phyloP scores from a whole-genome alignment of 768 basidiomycete species.

The Cystobasidium ongulense region DNA sequence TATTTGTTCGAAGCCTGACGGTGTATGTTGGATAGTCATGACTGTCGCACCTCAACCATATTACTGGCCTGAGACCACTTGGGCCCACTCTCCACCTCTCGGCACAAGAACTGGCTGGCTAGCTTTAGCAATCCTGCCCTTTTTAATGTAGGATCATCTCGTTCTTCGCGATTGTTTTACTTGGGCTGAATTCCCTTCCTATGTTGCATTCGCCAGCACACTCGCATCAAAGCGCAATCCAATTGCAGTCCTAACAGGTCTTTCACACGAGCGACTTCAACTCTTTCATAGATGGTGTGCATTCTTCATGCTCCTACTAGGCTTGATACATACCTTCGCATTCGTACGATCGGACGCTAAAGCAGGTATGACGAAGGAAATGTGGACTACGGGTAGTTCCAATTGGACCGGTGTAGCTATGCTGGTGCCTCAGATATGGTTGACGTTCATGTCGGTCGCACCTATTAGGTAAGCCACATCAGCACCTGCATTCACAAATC shows the following conservation, averaged over 20 bases:
- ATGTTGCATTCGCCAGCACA: neutral
- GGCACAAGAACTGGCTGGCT: conserved; percentile 19
- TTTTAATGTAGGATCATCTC: conserved; percentile 4
- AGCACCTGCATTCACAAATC: neutral
- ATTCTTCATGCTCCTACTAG: conserved; percentile 21
- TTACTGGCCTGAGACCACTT: conserved; percentile 18
- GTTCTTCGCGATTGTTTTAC: neutral
- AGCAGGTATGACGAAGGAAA: neutral
- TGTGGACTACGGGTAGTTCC: neutral
- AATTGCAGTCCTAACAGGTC: conserved; percentile 5
- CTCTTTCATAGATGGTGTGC: conserved; percentile 17
- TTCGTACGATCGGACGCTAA: conserved; percentile 1
- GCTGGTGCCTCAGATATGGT: conserved; percentile 24
- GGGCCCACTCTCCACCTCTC: conserved; percentile 24
- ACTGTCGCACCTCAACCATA: conserved; percentile 14
- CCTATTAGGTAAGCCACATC: neutral
- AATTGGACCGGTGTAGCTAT: conserved; percentile 25
- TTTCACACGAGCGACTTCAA: conserved; percentile 16
- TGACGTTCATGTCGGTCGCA: conserved; percentile 17
- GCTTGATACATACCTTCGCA: conserved; percentile 18
- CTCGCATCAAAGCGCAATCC: conserved; percentile 22
- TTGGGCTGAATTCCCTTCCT: neutral
- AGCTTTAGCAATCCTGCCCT: conserved; percentile 11
- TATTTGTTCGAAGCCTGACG: too few relatives aligned
- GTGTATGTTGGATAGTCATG: too few relatives aligned